Evolutionary conservation across 2,329 filamentous ascomycete genomes (phyloP).

Genomic region (Dryadomyces quercus-mongolicae): DNA sequence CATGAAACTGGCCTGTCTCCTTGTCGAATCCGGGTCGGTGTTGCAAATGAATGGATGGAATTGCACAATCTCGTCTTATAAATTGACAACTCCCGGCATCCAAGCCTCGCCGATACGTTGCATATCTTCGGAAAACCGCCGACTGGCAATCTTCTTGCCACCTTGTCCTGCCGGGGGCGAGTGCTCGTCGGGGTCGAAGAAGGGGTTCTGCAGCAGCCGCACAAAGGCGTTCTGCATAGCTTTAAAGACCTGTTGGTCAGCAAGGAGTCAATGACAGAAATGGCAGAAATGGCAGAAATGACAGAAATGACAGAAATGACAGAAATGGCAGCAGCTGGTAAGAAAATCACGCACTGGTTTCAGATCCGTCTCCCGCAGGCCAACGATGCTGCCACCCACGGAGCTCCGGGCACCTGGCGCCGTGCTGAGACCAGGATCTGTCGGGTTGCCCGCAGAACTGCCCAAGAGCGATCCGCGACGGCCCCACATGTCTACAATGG

Average conservation of each 20-base stretch:
- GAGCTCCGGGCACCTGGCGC: slow-evolving; percentile 5
- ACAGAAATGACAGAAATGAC: no score
- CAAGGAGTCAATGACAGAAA: neutral
- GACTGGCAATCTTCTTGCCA: slow-evolving; percentile 66
- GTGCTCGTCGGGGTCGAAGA: slow-evolving; percentile 83
- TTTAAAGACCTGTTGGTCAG: slow-evolving; percentile 47
- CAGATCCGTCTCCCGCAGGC: slow-evolving; percentile 74
- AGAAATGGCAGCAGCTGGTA: neutral
- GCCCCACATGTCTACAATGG: slow-evolving; percentile 83
- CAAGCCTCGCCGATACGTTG: slow-evolving; percentile 75
- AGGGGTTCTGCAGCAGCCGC: slow-evolving; percentile 79
- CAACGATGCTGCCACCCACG: slow-evolving; percentile 30
- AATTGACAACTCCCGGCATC: slow-evolving; percentile 56
- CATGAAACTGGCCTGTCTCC: no score
- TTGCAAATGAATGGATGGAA: no score
- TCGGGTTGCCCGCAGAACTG: neutral
- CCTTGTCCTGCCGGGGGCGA: slow-evolving; percentile 42
- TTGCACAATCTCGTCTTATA: slow-evolving; percentile 25
- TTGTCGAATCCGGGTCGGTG: no score
- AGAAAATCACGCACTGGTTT: slow-evolving; percentile 52
- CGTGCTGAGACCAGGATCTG: neutral
- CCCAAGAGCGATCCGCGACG: slow-evolving; percentile 25
- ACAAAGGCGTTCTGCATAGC: slow-evolving; percentile 92
- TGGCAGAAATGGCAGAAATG: no score
- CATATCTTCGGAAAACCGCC: slow-evolving; percentile 70